A percentile compares a stretch with the other conserved stretches of the same genome.
Conservation (phyloP, 164 flowering plant genomes). For the Brasenia schreberi region DNA sequence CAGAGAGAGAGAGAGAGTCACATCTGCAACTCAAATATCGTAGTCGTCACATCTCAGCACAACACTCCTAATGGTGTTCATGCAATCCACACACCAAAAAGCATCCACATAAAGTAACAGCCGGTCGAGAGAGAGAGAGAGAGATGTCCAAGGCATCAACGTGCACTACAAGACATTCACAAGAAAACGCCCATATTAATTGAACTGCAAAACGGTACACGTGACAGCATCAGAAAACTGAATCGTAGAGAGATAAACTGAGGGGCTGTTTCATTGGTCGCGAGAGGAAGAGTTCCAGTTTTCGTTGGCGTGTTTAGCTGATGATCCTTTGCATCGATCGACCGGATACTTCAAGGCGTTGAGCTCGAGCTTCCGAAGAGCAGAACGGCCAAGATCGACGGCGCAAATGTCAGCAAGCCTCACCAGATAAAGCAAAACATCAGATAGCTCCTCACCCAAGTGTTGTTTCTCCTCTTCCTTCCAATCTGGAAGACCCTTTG, state of each 20-base stretch:
- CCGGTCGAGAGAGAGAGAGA: slow-evolving; percentile 2
- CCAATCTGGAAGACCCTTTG: slow-evolving; percentile 36
- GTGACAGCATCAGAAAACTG: too few relatives aligned
- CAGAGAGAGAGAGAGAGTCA: neutral
- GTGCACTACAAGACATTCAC: too few relatives aligned
- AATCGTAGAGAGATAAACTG: neutral
- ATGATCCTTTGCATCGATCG: slow-evolving; percentile 11
- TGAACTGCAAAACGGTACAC: too few relatives aligned
- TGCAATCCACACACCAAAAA: neutral
- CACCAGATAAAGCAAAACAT: slow-evolving; percentile 37
- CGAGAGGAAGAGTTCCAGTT: neutral
- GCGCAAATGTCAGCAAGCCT: slow-evolving; percentile 41
- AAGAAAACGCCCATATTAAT: too few relatives aligned
- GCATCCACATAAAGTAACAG: neutral
- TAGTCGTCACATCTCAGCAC: neutral
- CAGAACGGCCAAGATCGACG: slow-evolving; percentile 42
- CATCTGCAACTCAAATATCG: neutral
- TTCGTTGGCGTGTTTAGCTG: slow-evolving; percentile 1
- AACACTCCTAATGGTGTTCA: neutral
- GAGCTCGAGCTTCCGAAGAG: slow-evolving; percentile 23
- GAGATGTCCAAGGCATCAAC: neutral
- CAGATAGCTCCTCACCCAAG: slow-evolving; percentile 42
- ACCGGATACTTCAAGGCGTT: slow-evolving; percentile 32
- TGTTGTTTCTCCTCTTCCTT: slow-evolving; percentile 29
- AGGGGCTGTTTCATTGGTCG: neutral